Percentiles rank a stretch among this genome's conserved stretches.
These are phyloP conservation scores for Penicillium samsonianum DNA, from an alignment of 495 filamentous ascomycete species.

Conservation along the genomic window DNA sequence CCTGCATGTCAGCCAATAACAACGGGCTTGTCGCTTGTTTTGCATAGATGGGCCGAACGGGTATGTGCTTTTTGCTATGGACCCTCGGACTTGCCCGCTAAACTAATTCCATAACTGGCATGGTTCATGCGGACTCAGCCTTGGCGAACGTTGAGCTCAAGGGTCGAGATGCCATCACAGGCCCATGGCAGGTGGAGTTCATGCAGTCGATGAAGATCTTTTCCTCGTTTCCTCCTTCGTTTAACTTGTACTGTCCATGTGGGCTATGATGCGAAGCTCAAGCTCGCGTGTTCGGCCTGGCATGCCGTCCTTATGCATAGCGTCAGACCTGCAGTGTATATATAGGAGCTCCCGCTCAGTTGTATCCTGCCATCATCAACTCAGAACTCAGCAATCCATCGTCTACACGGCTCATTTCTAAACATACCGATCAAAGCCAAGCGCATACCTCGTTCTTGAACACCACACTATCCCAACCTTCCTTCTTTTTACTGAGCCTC, in stretches of 20 bases:
- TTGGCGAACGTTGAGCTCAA: constrained; percentile 13
- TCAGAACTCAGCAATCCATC: constrained; percentile 11
- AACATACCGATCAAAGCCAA: neutral
- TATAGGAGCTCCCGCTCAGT: constrained; percentile 26
- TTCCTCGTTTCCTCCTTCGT: constrained; percentile 24
- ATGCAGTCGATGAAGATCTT: constrained; percentile 26
- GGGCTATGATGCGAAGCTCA: constrained; percentile 26
- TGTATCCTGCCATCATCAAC: constrained; percentile 11
- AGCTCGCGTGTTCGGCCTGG: constrained; percentile 27
- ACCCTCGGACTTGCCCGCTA: constrained; percentile 8
- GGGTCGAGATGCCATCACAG: constrained; percentile 28
- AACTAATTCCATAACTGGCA: constrained; percentile 20
- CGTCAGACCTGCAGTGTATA: constrained; percentile 18
- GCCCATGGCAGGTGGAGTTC: constrained; percentile 18
- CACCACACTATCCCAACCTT: neutral
- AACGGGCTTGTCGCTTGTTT: constrained; percentile 29
- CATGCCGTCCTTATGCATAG: constrained; percentile 22
- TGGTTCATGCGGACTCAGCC: constrained; percentile 23
- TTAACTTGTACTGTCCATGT: constrained; percentile 27
- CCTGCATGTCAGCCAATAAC: constrained; percentile 23
- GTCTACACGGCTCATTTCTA: neutral
- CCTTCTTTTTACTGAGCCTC: neutral
- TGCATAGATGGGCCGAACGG: constrained; percentile 15
- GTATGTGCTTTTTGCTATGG: constrained; percentile 21
- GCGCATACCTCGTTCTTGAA: neutral